Conservation (phyloP, 805 yeast species). For the Maudiozyma bulderi region DNA sequence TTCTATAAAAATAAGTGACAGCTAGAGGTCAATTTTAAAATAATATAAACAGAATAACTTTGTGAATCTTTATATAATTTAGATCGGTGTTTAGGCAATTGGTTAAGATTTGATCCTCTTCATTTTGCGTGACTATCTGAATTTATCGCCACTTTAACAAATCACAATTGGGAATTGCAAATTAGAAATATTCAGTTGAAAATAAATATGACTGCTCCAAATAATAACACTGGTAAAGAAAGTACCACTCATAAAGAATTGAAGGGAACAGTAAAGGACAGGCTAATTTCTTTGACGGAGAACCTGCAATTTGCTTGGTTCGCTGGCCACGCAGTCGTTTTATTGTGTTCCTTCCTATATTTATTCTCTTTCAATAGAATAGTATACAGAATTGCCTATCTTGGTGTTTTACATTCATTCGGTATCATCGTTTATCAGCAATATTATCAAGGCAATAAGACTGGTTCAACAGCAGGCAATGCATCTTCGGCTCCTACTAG, state of each 20-base stretch:
- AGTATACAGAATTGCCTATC: slow-evolving; percentile 50
- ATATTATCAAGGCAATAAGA: slow-evolving; percentile 13
- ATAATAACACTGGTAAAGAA: background rate
- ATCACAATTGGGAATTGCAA: no score
- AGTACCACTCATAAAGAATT: background rate
- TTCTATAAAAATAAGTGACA: no score
- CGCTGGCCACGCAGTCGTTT: slow-evolving; percentile 43
- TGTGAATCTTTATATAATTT: no score
- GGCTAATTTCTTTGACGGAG: slow-evolving; percentile 22
- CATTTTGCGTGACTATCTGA: no score
- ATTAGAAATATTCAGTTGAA: no score
- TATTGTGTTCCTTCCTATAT: slow-evolving; percentile 30
- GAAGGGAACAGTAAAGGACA: slow-evolving; percentile 2
- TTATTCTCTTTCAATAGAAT: slow-evolving; percentile 29
- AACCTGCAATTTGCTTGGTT: slow-evolving; percentile 74
- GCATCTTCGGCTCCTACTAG: background rate
- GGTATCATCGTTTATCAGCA: slow-evolving; percentile 66
- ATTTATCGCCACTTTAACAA: no score
- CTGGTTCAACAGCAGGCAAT: background rate
- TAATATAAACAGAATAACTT: no score
- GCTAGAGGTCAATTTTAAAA: no score
- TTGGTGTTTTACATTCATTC: slow-evolving; percentile 64
- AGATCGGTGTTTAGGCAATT: no score
- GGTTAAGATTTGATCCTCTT: no score
- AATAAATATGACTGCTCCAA: no score